Evolutionary conservation across 495 filamentous ascomycete genomes (phyloP), one percentile per base, ranked within the genome.

Genomic region (Opeltia flavorubescens): DNA sequence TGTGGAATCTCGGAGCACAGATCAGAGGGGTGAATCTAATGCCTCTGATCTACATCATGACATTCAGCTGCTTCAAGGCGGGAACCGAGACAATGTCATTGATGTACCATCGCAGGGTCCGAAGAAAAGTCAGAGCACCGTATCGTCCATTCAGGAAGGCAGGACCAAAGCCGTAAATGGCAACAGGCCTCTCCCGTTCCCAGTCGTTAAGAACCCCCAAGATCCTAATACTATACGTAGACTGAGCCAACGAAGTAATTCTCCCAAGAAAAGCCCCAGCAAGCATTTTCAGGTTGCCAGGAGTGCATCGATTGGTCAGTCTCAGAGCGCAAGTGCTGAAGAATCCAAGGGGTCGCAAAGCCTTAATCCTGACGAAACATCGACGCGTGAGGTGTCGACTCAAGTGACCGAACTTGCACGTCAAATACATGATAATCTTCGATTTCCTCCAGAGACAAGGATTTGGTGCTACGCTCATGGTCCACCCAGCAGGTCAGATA

Each of bases 151-250:
- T 13, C 51, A 57, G 18, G 42, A 53, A 24, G 25, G 8, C 2
- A 29, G 30, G 21, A 18, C 25, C 18, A 38, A 23, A 3, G 21
- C 17, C 27, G 9, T 21, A n/a, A 39, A 45, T 5, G 54, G 59
- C 29, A 64, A 60, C n/a, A 50, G 46, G n/a, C 61, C 56, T 1
- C 68, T 86, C 20, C 67, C 66, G 13, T 94, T 86, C 53, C 74
- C 83, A 1, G 76, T 89, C 8, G 84, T 93, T 13, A 94, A 94
- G 61, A 75, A 91, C 49, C 74, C 81, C 0, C 74, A 80, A 50
- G 75, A 84, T 49, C 71, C 74, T 23, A 70, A 68, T 49, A 86
- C 83, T 1, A 63, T 70, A 5, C 48, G 77, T 29, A 72, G 81
- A 46, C 72, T 87, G 41, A 89, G 82, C 58, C 85, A 93, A 59